phyloP scores from a whole-genome alignment of 495 filamentous ascomycete species.

The Penicillium canariense region DNA sequence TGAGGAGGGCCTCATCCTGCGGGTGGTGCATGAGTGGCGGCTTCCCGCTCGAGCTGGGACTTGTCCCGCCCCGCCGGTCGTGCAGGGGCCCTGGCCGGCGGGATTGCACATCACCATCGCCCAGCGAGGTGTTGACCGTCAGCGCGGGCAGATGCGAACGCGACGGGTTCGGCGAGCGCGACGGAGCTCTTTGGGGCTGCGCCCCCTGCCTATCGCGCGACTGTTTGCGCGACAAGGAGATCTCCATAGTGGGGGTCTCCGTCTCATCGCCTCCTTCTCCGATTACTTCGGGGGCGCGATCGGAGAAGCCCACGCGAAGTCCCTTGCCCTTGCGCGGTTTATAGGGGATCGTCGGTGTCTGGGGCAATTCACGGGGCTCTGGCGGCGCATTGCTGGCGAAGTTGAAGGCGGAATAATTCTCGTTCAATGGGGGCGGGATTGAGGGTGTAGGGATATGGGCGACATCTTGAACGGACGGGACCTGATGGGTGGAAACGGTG shows the following conservation, averaged over 20 bases:
- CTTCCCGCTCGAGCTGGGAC: slow-evolving; percentile 21
- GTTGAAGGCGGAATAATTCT: slow-evolving; percentile 21
- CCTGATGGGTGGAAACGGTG: slow-evolving; percentile 18
- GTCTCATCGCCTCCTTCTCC: slow-evolving; percentile 86
- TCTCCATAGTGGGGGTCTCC: slow-evolving; percentile 64
- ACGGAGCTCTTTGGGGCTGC: slow-evolving; percentile 9
- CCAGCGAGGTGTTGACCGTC: slow-evolving; percentile 42
- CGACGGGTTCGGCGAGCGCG: slow-evolving; percentile 16
- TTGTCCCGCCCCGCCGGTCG: slow-evolving; percentile 11
- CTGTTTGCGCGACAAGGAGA: slow-evolving; percentile 53
- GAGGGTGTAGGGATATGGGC: slow-evolving; percentile 9
- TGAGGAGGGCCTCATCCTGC: slow-evolving; percentile 41
- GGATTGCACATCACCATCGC: slow-evolving; percentile 20
- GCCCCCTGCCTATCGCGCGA: slow-evolving; percentile 29
- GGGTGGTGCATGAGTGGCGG: slow-evolving; percentile 31
- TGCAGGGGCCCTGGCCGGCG: slow-evolving; percentile 17
- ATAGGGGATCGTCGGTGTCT: background rate
- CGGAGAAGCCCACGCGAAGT: slow-evolving; percentile 67
- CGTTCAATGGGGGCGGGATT: slow-evolving; percentile 9
- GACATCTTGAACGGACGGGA: slow-evolving; percentile 28
- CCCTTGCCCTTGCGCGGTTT: slow-evolving; percentile 53
- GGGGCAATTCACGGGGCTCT: background rate
- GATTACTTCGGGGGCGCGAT: slow-evolving; percentile 69
- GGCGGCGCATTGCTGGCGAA: slow-evolving; percentile 7
- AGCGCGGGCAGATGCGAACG: slow-evolving; percentile 25